A percentile compares a stretch with the other conserved stretches of the same genome.
Conservation (phyloP, 441 rosid genomes). For the Pelargonium citronellum region DNA sequence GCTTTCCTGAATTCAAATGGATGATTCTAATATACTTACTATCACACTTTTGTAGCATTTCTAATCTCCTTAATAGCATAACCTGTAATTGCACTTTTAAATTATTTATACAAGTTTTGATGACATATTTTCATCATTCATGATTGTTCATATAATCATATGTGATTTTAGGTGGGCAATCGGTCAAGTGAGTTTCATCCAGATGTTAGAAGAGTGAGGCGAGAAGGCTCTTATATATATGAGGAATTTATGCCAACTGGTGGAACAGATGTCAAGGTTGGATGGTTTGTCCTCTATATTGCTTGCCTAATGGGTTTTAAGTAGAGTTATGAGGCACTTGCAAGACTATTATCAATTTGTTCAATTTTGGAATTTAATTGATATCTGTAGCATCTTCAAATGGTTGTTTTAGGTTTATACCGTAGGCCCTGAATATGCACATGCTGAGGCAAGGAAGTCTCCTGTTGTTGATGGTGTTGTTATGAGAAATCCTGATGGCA, state of each 20-base stretch:
- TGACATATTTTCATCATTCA: no score
- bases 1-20: background rate
- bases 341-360: slow-evolving; percentile 6
- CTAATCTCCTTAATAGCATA: background rate
- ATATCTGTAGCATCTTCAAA: slow-evolving; percentile 21
- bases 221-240: slow-evolving; percentile 97
- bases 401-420: slow-evolving; percentile 84
- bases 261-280: slow-evolving; percentile 99
- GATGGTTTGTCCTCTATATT: slow-evolving; percentile 7
- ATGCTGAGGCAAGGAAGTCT: slow-evolving; percentile 99
- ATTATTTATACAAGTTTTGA: no score
- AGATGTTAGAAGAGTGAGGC: slow-evolving; percentile 94
- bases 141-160: background rate
- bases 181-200: slow-evolving; percentile 98
- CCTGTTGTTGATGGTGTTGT: slow-evolving; percentile 99
- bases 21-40: background rate
- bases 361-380: slow-evolving; percentile 14
- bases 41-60: background rate
- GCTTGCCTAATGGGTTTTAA: slow-evolving; percentile 1
- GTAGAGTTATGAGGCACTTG: background rate
- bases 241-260: slow-evolving; percentile 99
- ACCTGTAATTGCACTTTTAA: no score
- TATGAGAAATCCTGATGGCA: slow-evolving; percentile 97
- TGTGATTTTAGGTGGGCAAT: slow-evolving; percentile 66
- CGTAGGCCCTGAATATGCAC: slow-evolving; percentile 99